These are phyloP conservation scores for Stropharia rugosoannulata DNA, from an alignment of 768 basidiomycete genomes.

Conservation along the genomic window DNA sequence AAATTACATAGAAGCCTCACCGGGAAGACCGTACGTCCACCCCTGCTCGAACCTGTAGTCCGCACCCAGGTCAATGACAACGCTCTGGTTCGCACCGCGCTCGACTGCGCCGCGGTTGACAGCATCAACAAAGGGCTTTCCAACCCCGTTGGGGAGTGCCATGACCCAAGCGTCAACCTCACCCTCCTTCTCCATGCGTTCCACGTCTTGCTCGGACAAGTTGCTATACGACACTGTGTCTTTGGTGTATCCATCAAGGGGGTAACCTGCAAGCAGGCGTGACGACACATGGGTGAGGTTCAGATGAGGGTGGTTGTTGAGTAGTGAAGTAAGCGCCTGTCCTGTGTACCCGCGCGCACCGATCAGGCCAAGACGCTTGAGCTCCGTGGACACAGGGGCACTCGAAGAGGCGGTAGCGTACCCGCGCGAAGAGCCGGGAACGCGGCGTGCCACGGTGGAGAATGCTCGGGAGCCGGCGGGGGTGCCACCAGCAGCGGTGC, in stretches of 20 bases:
- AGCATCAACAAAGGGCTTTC: constrained; percentile 96
- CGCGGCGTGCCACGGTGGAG: constrained; percentile 52
- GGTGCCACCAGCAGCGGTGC: constrained; percentile 24
- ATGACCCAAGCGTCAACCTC: constrained; percentile 98
- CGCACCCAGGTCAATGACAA: constrained; percentile 90
- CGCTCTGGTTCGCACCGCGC: constrained; percentile 57
- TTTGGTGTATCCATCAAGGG: constrained; percentile 83
- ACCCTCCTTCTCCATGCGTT: constrained; percentile 83
- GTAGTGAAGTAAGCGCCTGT: constrained; percentile 83
- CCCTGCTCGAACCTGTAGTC: constrained; percentile 93
- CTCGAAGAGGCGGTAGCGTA: constrained; percentile 67
- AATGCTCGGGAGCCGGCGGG: constrained; percentile 50
- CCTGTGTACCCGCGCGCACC: constrained; percentile 97
- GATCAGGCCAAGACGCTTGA: constrained; percentile 92
- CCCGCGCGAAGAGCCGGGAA: constrained; percentile 60
- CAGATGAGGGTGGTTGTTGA: constrained; percentile 86
- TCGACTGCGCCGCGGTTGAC: constrained; percentile 73
- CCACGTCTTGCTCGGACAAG: constrained; percentile 75
- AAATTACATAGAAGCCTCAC: constrained; percentile 60
- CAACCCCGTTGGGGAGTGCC: constrained; percentile 97
- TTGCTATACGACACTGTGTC: constrained; percentile 73
- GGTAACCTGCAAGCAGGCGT: constrained; percentile 84
- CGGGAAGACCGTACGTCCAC: constrained; percentile 98
- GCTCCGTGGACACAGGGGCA: constrained; percentile 48
- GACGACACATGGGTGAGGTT: constrained; percentile 95